A percentile compares a stretch with the other conserved stretches of the same genome.
Evolutionary conservation across 768 basidiomycete genomes (phyloP).

Genomic region (Kwoniella sp.): DNA sequence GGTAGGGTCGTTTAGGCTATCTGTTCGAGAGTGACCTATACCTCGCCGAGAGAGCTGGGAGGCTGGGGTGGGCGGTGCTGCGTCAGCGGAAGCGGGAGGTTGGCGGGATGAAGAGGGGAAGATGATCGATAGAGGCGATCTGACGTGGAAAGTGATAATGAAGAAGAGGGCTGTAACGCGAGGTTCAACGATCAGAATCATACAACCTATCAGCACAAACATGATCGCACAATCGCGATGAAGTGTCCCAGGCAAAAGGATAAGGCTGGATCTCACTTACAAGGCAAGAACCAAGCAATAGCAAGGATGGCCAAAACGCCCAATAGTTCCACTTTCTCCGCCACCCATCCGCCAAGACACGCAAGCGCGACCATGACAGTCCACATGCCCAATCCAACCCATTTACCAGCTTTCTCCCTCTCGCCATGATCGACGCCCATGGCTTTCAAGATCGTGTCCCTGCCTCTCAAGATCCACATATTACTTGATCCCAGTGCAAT

Average conservation of each 20-base stretch:
- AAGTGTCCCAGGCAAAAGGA: no score
- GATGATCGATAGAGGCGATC: conserved; percentile 78
- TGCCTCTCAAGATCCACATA: conserved; percentile 45
- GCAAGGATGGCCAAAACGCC: conserved; percentile 45
- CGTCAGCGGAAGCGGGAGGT: conserved; percentile 33
- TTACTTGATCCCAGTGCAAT: conserved; percentile 41
- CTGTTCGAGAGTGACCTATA: conserved; percentile 26
- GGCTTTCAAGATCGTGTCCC: conserved; percentile 41
- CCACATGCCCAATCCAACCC: conserved; percentile 49
- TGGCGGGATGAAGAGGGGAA: conserved; percentile 61
- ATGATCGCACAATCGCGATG: no score
- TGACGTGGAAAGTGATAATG: conserved; percentile 79
- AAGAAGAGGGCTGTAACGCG: conserved; percentile 66
- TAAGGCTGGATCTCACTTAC: no score
- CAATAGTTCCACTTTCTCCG: conserved; percentile 46
- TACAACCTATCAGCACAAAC: no score
- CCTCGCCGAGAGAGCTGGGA: conserved; percentile 6
- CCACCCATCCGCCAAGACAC: conserved; percentile 43
- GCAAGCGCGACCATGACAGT: conserved; percentile 33
- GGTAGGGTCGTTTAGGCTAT: conserved; percentile 57
- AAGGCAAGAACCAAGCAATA: conserved; percentile 52
- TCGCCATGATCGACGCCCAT: conserved; percentile 50
- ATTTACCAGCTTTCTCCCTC: conserved; percentile 43
- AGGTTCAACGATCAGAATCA: no score
- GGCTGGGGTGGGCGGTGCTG: neutral